A percentile compares a stretch with the other conserved stretches of the same genome.
Evolutionary conservation across 345 rosid genomes (phyloP).

Genomic region (Pugionium cornutum): DNA sequence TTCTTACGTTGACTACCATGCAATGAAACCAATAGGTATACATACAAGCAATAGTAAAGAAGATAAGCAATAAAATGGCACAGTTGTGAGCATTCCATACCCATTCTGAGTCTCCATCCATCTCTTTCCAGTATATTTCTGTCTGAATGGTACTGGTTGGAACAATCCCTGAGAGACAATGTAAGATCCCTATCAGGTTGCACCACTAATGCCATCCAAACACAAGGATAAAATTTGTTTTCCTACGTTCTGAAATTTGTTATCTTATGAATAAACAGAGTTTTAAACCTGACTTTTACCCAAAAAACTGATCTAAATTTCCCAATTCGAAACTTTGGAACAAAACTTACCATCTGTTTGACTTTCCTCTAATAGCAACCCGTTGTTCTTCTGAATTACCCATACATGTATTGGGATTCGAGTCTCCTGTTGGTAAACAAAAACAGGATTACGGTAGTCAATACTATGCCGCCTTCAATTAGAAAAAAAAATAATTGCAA

Average conservation of each 20-base stretch:
- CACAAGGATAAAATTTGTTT: neutral
- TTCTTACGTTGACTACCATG: constrained; percentile 17
- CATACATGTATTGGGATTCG: constrained; percentile 86
- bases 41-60: constrained; percentile 2
- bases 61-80: constrained; percentile 7
- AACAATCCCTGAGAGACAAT: constrained; percentile 64
- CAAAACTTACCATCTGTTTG: constrained; percentile 64
- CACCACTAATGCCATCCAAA: constrained; percentile 16
- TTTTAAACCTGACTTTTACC: neutral
- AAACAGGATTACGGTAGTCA: constrained; percentile 25
- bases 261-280: constrained; percentile 15
- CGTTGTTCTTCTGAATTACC: constrained; percentile 74
- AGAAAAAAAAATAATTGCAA: neutral
- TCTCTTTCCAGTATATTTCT: constrained; percentile 85
- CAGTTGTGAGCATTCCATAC: constrained; percentile 48
- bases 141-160: constrained; percentile 67
- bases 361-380: constrained; percentile 70
- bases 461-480: constrained; percentile 11
- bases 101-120: constrained; percentile 98
- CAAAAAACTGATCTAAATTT: constrained; percentile 7
- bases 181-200: constrained; percentile 22
- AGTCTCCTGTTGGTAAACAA: constrained; percentile 59
- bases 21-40: constrained; percentile 23
- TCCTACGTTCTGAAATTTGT: constrained; percentile 11
- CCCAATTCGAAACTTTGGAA: constrained; percentile 13